phyloP scores from a whole-genome alignment of 768 basidiomycete genomes.

The Chlorophyllum brunneum region DNA sequence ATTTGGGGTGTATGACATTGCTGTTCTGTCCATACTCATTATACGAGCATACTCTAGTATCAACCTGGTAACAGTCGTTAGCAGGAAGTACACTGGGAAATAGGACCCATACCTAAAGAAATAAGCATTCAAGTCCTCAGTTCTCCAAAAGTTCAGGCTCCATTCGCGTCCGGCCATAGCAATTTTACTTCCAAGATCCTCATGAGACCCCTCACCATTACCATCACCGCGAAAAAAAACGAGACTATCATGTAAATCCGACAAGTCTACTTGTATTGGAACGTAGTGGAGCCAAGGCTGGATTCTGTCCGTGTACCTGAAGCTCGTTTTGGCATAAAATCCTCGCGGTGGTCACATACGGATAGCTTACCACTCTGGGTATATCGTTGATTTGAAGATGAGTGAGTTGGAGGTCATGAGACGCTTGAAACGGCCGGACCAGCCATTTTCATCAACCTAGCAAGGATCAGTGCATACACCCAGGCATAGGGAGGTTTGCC shows the following conservation, averaged over 20 bases:
- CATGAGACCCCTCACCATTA: conserved; percentile 49
- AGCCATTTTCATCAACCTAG: conserved; percentile 62
- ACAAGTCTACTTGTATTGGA: conserved; percentile 58
- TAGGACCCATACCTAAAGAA: conserved; percentile 35
- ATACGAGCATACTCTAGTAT: conserved; percentile 53
- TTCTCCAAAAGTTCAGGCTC: conserved; percentile 46
- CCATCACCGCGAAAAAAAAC: conserved; percentile 68
- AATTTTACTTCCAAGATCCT: conserved; percentile 44
- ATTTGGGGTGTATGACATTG: conserved; percentile 29
- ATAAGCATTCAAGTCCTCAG: conserved; percentile 50
- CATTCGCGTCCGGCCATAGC: conserved; percentile 49
- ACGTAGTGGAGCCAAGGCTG: conserved; percentile 74
- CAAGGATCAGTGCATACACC: background rate
- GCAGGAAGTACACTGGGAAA: background rate
- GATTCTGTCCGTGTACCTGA: conserved; percentile 53
- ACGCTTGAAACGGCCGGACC: conserved; percentile 68
- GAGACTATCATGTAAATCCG: conserved; percentile 66
- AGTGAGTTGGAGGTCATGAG: conserved; percentile 59
- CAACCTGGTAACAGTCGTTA: conserved; percentile 29
- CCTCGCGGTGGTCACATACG: background rate
- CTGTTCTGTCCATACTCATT: conserved; percentile 40
- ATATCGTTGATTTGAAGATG: conserved; percentile 68
- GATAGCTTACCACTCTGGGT: conserved; percentile 61
- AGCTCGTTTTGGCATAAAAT: background rate
- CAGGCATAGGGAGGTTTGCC: conserved; percentile 17